Evolutionary conservation across 129 eudicot genomes (phyloP), one percentile per base, ranked within the genome.

Genomic region (Tanacetum coccineum): DNA sequence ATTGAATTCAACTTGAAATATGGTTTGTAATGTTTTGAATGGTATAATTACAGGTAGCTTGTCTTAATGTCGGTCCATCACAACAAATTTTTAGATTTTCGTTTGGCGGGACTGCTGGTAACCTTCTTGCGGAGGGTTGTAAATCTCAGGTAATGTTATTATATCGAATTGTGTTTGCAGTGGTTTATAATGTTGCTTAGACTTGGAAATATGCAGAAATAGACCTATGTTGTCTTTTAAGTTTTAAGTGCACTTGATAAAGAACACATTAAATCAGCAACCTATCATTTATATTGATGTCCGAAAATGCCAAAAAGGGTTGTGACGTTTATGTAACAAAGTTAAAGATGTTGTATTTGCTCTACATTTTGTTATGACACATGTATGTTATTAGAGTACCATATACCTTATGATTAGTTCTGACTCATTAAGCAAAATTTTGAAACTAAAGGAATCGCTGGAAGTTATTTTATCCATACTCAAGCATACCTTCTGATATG

Each of bases 91-190:
- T 88, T 79, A 86, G 95, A 76, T 86, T 88, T 78, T 88, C 98
- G 0, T 86, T 93, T 67, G 95, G 95, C 49, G 96, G 98, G 53
- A 53, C 76, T 0, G 81, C 73, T 45, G 81, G 73, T 75, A 81
- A 86, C 84, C 96, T 93, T 76, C 87, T 93, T 63, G 96, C 98
- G 0, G 98, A 87, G 14, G 96, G 96, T 48, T 88, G 96, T 71
- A 89, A 86, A 47, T 80, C 96, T 62, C 86, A 88, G 98, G 98
- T 88, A 76, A 48, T 66, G 47, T n/a, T 73, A 42, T 73, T 6
- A 42, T 25, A 22, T 40, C 6, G 25, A 64, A 65, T 48, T 49
- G 28, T 10, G 45, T 15, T 9, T 52, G n/a, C n/a, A n/a, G n/a
- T n/a, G n/a, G n/a, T n/a, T n/a, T n/a, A n/a, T n/a, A n/a, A n/a